Conservation (phyloP, 192 early-diverging fungal species). For the Coemansia sp. region DNA sequence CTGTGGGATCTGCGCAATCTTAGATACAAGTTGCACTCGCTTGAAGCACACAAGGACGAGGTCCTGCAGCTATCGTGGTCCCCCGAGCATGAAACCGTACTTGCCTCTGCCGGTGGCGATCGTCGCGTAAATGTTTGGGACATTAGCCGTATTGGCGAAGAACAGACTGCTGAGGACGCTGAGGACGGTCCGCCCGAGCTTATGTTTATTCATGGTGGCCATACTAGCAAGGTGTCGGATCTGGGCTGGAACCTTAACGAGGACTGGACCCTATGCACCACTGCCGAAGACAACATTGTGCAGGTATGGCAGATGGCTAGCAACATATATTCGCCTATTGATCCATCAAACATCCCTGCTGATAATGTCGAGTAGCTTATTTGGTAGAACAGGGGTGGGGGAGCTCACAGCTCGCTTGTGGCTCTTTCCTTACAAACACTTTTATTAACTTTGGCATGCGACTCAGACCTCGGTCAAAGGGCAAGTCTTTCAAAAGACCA, state of each 20-base stretch:
- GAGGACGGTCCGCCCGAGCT: conserved; percentile 97
- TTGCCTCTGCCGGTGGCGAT: conserved; percentile 89
- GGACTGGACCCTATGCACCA: conserved; percentile 91
- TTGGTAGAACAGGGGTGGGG: background rate
- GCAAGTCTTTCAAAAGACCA: background rate
- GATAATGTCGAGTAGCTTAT: conserved; percentile 27
- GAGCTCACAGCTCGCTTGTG: background rate
- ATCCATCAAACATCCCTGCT: conserved; percentile 33
- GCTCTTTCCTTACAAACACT: too few species aligned
- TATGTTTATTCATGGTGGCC: conserved; percentile 98
- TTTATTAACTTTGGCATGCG: too few species aligned
- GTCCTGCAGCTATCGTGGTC: conserved; percentile 93
- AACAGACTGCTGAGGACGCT: conserved; percentile 92
- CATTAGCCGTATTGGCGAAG: conserved; percentile 87
- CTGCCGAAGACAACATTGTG: conserved; percentile 95
- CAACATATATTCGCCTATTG: conserved; percentile 53
- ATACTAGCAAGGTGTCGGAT: conserved; percentile 95
- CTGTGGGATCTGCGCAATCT: conserved; percentile 97
- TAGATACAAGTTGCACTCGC: conserved; percentile 76
- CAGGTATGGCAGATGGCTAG: conserved; percentile 99
- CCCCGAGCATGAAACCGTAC: conserved; percentile 85
- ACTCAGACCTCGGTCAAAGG: background rate
- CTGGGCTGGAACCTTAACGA: conserved; percentile 93
- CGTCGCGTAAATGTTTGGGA: conserved; percentile 95
- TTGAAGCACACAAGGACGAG: conserved; percentile 88